Evolutionary conservation across 2,329 filamentous ascomycete genomes (phyloP).

Genomic region (Cercospora beticola): DNA sequence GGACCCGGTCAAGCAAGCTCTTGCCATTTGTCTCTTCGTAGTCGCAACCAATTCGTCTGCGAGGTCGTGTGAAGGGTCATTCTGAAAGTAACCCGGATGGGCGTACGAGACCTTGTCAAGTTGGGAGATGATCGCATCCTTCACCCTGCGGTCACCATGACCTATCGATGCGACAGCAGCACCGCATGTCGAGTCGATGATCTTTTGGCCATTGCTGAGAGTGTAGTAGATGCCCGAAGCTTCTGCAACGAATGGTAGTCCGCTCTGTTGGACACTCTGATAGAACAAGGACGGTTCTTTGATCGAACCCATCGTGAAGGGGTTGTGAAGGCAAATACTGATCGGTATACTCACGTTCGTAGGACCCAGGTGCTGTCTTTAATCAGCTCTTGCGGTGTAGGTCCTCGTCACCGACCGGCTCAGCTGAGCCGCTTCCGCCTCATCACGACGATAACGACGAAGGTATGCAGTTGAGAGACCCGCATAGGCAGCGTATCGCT

Average conservation of each 20-base stretch:
- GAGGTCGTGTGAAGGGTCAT: conserved; percentile 52
- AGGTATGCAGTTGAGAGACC: neutral
- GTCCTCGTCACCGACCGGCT: neutral
- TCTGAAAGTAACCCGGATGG: conserved; percentile 57
- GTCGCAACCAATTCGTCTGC: conserved; percentile 34
- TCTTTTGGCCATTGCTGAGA: conserved; percentile 19
- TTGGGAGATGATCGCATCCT: conserved; percentile 58
- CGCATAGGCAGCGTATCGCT: neutral
- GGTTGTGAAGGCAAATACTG: neutral
- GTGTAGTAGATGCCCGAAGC: conserved; percentile 37
- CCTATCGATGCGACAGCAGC: conserved; percentile 25
- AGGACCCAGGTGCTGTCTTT: neutral
- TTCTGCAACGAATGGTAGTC: conserved; percentile 43
- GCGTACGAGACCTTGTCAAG: conserved; percentile 58
- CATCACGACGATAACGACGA: neutral
- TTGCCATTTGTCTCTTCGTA: conserved; percentile 6
- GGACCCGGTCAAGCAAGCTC: conserved; percentile 5
- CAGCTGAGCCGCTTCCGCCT: neutral
- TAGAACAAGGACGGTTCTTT: neutral
- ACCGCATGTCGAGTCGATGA: conserved; percentile 24
- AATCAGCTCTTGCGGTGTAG: neutral
- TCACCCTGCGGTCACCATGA: conserved; percentile 42
- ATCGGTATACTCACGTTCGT: neutral
- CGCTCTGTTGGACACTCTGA: conserved; percentile 2
- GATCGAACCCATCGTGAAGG: neutral